Evolutionary conservation across 164 flowering plant species (phyloP).

Genomic region (Saururus chinensis): DNA sequence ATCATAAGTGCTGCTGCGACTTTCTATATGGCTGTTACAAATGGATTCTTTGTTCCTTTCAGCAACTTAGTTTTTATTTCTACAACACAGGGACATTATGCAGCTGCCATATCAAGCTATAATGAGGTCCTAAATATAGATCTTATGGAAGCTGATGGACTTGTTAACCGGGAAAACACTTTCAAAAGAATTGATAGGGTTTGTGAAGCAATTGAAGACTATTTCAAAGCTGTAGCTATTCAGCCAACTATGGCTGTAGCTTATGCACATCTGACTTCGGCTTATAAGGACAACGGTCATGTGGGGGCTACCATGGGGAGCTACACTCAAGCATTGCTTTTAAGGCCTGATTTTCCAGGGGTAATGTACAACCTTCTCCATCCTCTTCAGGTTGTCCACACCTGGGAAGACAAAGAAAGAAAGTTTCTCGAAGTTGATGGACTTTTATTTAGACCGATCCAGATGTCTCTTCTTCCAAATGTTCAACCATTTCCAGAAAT

Average conservation of each 20-base stretch:
- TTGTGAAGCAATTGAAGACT: slow-evolving; percentile 93
- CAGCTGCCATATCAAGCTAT: slow-evolving; percentile 96
- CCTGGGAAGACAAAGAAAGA: too few species aligned
- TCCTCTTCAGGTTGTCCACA: slow-evolving; percentile 97
- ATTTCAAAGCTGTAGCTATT: slow-evolving; percentile 58
- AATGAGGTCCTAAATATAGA: slow-evolving; percentile 95
- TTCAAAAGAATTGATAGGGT: slow-evolving; percentile 94
- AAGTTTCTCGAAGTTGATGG: too few species aligned
- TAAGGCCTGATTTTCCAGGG: slow-evolving; percentile 91
- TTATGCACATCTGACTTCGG: too few species aligned
- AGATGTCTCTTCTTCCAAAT: too few species aligned
- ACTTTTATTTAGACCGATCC: too few species aligned
- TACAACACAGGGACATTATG: too few species aligned
- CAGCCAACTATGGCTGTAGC: too few species aligned
- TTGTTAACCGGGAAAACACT: slow-evolving; percentile 90
- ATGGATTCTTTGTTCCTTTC: slow-evolving; percentile 93
- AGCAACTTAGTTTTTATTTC: slow-evolving; percentile 93
- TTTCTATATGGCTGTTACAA: slow-evolving; percentile 84
- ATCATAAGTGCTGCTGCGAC: too few species aligned
- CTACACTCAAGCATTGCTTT: too few species aligned
- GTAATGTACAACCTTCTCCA: slow-evolving; percentile 97
- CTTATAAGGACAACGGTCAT: too few species aligned
- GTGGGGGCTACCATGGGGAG: too few species aligned
- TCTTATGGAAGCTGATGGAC: slow-evolving; percentile 94
- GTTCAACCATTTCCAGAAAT: too few species aligned